Evolutionary conservation across 169 alveolate genomes (phyloP).

Genomic region (Plasmodium vinckei): DNA sequence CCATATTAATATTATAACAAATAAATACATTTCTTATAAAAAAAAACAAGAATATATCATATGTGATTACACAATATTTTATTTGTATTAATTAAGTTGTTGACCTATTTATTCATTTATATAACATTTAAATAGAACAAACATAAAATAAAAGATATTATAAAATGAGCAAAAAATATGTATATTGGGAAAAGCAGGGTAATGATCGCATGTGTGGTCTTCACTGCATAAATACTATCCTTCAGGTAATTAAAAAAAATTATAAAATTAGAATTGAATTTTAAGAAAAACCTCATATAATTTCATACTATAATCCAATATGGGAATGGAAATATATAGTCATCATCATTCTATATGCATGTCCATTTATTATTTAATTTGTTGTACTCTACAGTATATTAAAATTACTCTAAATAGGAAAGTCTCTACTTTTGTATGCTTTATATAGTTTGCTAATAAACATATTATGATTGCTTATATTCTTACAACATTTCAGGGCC

Average conservation of each 20-base stretch:
- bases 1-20: background rate
- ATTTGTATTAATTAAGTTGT: no score
- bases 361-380: background rate
- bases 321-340: no score
- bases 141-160: background rate
- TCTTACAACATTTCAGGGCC: conserved; percentile 67
- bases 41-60: background rate
- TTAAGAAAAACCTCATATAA: background rate
- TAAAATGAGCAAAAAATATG: conserved; percentile 77
- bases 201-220: conserved; percentile 92
- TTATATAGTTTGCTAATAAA: no score
- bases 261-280: background rate
- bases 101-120: background rate
- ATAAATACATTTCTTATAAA: background rate
- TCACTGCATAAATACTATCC: conserved; percentile 90
- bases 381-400: background rate
- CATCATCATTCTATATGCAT: background rate
- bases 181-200: conserved; percentile 94
- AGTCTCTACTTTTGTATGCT: no score
- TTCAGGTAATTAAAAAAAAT: conserved; percentile 81
- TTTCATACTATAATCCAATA: background rate
- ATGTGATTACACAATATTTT: background rate
- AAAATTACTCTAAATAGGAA: no score
- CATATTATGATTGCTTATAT: background rate
- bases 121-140: background rate